Percentiles rank a stretch among this genome's conserved stretches.
Evolutionary conservation across 139 green algal species (phyloP).

Genomic region (Chara braunii): DNA sequence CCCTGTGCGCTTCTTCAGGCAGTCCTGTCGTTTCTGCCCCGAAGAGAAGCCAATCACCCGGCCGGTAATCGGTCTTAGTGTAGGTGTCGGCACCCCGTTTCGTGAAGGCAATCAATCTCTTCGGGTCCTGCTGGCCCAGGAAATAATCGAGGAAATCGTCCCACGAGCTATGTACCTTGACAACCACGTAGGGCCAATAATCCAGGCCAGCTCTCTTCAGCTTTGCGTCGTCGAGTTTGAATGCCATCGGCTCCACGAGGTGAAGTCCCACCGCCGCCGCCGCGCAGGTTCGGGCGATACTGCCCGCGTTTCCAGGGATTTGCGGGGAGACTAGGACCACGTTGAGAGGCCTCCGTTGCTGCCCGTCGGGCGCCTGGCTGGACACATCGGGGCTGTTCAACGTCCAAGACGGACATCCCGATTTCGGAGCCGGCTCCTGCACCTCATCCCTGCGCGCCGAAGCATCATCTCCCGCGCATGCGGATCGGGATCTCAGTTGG

Average conservation of each 20-base stretch:
- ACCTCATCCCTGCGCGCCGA: too few relatives aligned
- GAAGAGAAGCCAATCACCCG: constrained; percentile 49
- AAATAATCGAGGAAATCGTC: constrained; percentile 43
- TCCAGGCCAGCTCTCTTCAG: constrained; percentile 41
- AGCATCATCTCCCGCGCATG: too few relatives aligned
- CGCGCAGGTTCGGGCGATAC: constrained; percentile 42
- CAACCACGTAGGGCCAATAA: constrained; percentile 52
- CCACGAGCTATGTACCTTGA: constrained; percentile 64
- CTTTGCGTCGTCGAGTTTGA: constrained; percentile 43
- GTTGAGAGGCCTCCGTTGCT: constrained; percentile 6
- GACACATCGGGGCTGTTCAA: too few relatives aligned
- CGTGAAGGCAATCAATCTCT: constrained; percentile 62
- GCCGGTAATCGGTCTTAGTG: constrained; percentile 46
- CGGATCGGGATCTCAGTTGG: too few relatives aligned
- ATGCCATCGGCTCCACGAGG: constrained; percentile 52
- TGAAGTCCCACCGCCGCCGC: constrained; percentile 28
- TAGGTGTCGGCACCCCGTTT: constrained; percentile 49
- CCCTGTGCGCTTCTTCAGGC: constrained; percentile 34
- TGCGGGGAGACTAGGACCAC: constrained; percentile 17
- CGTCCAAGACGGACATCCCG: too few relatives aligned
- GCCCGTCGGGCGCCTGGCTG: too few relatives aligned
- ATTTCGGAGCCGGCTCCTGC: too few relatives aligned
- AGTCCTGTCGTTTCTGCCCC: constrained; percentile 36
- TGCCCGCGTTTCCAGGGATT: constrained; percentile 41
- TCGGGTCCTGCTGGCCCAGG: constrained; percentile 32